These are phyloP conservation scores for Sporisorium scitamineum DNA, from an alignment of 1,284 basidiomycete genomes.

Conservation along the genomic window DNA sequence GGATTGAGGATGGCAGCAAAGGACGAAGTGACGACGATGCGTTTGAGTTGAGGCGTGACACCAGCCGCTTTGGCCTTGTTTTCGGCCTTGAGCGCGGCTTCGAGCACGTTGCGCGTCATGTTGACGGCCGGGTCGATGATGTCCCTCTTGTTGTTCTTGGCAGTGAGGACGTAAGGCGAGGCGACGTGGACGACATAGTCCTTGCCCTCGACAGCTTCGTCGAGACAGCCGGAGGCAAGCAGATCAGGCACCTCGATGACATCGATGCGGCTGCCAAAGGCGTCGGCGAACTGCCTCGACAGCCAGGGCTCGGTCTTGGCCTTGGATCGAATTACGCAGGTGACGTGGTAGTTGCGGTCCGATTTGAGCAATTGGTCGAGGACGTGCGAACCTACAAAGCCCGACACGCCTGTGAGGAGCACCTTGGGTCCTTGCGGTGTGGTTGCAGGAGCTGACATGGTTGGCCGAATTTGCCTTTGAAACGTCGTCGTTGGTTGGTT, in stretches of 20 bases:
- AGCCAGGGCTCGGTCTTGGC: conserved; percentile 49
- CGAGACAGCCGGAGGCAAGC: conserved; percentile 28
- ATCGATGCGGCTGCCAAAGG: conserved; percentile 19
- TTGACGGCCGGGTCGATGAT: conserved; percentile 46
- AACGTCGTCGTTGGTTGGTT: neutral
- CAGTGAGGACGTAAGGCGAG: conserved; percentile 38
- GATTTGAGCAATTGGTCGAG: conserved; percentile 44
- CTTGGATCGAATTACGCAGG: conserved; percentile 41
- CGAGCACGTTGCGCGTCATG: conserved; percentile 49
- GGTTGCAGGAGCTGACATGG: conserved; percentile 16
- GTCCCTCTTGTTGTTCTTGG: conserved; percentile 37
- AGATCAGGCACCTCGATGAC: conserved; percentile 35
- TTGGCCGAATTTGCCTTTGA: too few species aligned
- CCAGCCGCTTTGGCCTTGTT: conserved; percentile 26
- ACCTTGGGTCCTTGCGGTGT: conserved; percentile 16
- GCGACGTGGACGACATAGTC: conserved; percentile 51
- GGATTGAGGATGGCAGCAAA: conserved; percentile 48
- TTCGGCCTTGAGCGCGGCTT: conserved; percentile 41
- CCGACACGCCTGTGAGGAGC: conserved; percentile 48
- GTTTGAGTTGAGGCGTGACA: conserved; percentile 23
- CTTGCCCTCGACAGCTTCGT: conserved; percentile 28
- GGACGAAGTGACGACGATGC: conserved; percentile 49
- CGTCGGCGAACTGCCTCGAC: conserved; percentile 23
- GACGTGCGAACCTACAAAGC: conserved; percentile 50
- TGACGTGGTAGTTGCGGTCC: conserved; percentile 38